Evolutionary conservation across 2,329 filamentous ascomycete genomes (phyloP), one percentile per base, ranked within the genome.

Genomic region (Aspergillus hortae): DNA sequence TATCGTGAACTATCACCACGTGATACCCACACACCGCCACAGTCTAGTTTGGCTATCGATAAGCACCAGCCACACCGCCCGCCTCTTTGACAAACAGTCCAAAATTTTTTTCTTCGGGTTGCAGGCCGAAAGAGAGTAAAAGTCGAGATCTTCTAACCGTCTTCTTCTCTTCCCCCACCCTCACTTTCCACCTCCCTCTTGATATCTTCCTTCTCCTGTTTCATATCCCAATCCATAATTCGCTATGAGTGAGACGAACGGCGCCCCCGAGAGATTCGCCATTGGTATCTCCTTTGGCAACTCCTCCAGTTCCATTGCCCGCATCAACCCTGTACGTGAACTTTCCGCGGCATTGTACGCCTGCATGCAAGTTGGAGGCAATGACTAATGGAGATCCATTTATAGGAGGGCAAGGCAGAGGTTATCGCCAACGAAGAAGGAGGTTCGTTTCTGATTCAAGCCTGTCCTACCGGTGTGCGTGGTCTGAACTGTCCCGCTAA

Each of bases 401-500:
- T 57, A 56, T 58, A 83, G 80, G 92, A 97, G 68, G 92, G 95
- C 75, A 95, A 95, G 80, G 87, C 91, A 59, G 90, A 96, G 73
- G 92, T 99, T 59, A 97, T 99, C 77, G 94, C 94, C 68, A 97
- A 99, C 77, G 94, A 97, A 79, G 94, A 97, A 70, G 94, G 94
- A 80, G 90, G 90, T 61, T 43, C 19, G 55, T 61, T 36, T 32
- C 12, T 30, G 27, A 30, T 3, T 35, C 10, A 36, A 41, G 11
- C 27, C 27, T 30, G 10, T 30, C 27, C 9, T 11, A 30, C 27
- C 27, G 10, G 7, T 30, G 7, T 30, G 27, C 35, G 15, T 17
- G 4, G 10, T n/a, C 35, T 38, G 35, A 38, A 15, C 35, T n/a
- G 55, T 54, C 54, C 60, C 51, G 46, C 59, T 55, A 62, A 53